These are phyloP conservation scores for Solanum pennellii DNA, from an alignment of 257 asterid genomes.

Conservation along the genomic window DNA sequence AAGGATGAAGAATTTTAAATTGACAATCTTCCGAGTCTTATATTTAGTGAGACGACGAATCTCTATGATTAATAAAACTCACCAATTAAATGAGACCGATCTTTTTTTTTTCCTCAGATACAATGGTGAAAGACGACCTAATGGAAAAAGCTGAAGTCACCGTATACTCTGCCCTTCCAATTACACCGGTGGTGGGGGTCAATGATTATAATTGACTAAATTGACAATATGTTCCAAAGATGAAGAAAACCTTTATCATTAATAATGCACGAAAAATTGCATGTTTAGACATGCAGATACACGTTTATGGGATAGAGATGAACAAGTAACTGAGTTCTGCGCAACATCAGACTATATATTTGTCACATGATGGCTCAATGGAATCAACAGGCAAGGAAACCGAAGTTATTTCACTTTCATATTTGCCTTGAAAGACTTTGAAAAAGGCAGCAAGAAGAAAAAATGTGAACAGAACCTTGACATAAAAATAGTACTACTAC, in stretches of 20 bases:
- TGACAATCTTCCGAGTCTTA: neutral
- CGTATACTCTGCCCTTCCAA: neutral
- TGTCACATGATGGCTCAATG: neutral
- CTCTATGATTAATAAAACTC: neutral
- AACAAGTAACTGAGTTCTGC: neutral
- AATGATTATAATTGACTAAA: neutral
- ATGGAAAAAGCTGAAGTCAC: too few species aligned
- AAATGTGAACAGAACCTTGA: constrained; percentile 1
- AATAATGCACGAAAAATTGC: neutral
- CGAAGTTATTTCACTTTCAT: constrained; percentile 13
- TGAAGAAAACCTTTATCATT: neutral
- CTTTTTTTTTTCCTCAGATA: neutral
- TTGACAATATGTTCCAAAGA: neutral
- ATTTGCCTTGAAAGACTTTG: neutral
- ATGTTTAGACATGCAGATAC: neutral
- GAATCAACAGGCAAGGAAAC: neutral
- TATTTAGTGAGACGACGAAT: neutral
- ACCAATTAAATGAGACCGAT: neutral
- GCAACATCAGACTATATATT: neutral
- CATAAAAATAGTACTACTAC: neutral
- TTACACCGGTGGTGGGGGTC: neutral
- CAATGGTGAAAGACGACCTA: neutral
- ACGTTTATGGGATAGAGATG: neutral
- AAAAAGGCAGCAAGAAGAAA: constrained; percentile 4
- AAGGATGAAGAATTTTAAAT: neutral